Evolutionary conservation across 371 early-diverging fungal species (phyloP), one percentile per base, ranked within the genome.

Genomic region (Nematocida ironsii): DNA sequence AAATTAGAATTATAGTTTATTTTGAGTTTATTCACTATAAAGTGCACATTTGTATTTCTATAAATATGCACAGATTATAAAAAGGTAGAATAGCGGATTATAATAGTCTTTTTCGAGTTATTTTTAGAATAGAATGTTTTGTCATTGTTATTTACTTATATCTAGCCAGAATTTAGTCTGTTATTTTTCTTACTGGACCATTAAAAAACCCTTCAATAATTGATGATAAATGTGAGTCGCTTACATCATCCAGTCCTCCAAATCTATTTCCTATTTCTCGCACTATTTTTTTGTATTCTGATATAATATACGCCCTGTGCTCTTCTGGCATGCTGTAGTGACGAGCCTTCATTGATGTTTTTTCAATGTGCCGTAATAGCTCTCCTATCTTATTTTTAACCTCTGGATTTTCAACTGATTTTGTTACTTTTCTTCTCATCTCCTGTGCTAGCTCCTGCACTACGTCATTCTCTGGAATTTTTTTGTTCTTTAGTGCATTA

Each of bases 241-340:
- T 78, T 33, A 78, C 55, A 39, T 78, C 71, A 44, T 78, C 80
- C 42, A 78, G 56, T 2, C 61, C 40, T 11, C 70, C 70, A 20
- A 42, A 39, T 42, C 27, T 71, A 11, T 47, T 39, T 20, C 52
- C 80, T 57, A 78, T 39, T 25, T 58, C 69, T 48, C 57, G 48
- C 7, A 68, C 69, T 33, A 54, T 56, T 58, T 70, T 78, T 40
- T 62, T 69, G 52, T 78, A 60, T n/a, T 47, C 64, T 39, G 13
- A 13, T 42, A 64, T 42, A 33, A 64, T 42, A 23, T 33, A 42
- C 23, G 3, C 44, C 44, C 42, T 39, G 33, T 42, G 42, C 64
- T 64, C 64, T 23, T 42, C 42, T 11, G 64, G 64, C 7, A 64
- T 11, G 6, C 7, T 42, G 45, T 64, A 64, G 64, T 64, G 64